phyloP scores from a whole-genome alignment of 2,329 filamentous ascomycete genomes.

The Cladophialophora yegresii region DNA sequence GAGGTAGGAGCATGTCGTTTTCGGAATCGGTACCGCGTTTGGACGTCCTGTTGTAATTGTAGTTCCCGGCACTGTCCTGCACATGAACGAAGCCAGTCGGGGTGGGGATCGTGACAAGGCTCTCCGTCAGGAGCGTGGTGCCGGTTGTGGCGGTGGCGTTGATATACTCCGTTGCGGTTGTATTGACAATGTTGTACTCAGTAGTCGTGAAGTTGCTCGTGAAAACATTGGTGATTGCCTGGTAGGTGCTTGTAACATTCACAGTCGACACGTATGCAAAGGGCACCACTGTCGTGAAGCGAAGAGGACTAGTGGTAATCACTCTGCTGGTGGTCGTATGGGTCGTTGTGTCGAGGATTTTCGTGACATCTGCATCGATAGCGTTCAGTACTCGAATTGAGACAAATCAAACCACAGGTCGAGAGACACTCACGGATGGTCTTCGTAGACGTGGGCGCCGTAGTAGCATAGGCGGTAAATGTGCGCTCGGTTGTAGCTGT shows the following conservation, averaged over 20 bases:
- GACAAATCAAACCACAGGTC: background rate
- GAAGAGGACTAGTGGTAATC: conserved; percentile 1
- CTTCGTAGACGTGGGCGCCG: background rate
- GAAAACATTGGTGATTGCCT: background rate
- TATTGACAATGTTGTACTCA: background rate
- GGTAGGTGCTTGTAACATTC: background rate
- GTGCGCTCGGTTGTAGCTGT: background rate
- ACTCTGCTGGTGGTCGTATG: background rate
- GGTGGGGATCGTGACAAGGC: background rate
- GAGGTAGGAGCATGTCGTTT: background rate
- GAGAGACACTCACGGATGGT: background rate
- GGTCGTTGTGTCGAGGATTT: background rate
- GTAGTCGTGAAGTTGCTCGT: conserved; percentile 4
- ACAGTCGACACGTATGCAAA: background rate
- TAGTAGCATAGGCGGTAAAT: background rate
- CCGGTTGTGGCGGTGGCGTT: background rate
- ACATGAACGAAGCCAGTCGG: conserved; percentile 5
- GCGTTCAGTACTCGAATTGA: background rate
- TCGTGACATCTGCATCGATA: background rate
- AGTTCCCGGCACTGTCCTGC: conserved; percentile 2
- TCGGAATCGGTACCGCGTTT: background rate
- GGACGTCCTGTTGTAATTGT: background rate
- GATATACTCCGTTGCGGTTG: background rate
- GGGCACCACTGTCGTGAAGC: background rate
- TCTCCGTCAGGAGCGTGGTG: background rate